Base-by-base conservation (phyloP, 1,284 basidiomycete species). In the Cutaneotrichosporon cutaneum region DNA sequence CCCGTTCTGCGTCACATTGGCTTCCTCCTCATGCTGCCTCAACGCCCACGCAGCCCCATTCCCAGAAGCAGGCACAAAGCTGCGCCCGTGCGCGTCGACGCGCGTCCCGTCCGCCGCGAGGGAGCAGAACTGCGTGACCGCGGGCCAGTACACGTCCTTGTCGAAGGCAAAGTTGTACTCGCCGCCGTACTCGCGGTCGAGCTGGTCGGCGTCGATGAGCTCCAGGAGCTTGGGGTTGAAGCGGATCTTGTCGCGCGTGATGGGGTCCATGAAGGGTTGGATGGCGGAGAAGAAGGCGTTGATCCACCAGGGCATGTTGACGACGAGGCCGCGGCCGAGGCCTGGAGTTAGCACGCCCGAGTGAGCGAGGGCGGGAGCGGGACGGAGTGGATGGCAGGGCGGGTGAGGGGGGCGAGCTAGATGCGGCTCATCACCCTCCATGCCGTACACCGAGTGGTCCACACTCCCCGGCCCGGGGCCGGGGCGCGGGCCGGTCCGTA, bases 191-290 rank as follows among this genome's bases (percentile, higher is more conserved):
- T 90, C 88, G 2, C 85, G 84, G 71, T 92, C 90, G 9, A 95
- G 85, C 68, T 94, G 92, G 14, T 85, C 84, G 6, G 79, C 78
- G 2, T 89, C 87, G 26, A 94, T 84, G 45, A 93, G 85, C 60
- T 90, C 89, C 24, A 83, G 77, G 13, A 94, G 82, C 68, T 89
- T 83, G 7, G 90, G 90, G 74, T 95, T 94, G 79, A 95, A 94
- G 33, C 87, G 86, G 86, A 92, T 90, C 88, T 95, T 95, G 70
- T 92, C 90, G 58, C 90, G 84, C 0, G 93, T 95, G 48, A 93
- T 85, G 6, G 92, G 92, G 76, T 95, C 93, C 62, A 96, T 78
- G 82, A 95, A 93, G 0, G 92, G 92, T 8, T 86, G 82, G 67
- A 96, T 89, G 42, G 88, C 90, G 66, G 88, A 88, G 81, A 92